phyloP scores from a whole-genome alignment of 371 early-diverging fungal species.

The Basidiobolus meristosporus region DNA sequence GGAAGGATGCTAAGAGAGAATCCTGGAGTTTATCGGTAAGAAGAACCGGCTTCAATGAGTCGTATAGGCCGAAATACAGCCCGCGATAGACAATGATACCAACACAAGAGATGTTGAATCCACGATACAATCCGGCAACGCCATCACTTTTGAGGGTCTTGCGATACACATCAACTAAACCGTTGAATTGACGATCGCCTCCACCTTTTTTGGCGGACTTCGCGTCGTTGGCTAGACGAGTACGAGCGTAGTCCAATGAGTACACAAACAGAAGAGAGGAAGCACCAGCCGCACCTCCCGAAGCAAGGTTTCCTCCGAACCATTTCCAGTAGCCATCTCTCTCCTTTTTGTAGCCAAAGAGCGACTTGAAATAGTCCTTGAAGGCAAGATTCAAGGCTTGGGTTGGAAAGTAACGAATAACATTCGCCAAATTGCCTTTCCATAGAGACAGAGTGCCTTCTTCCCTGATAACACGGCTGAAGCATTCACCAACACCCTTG shows the following conservation, averaged over 20 bases:
- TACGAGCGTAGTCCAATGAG: conserved; percentile 60
- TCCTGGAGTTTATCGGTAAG: conserved; percentile 34
- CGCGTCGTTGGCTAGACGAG: conserved; percentile 51
- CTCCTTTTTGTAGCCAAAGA: conserved; percentile 45
- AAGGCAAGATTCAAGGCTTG: conserved; percentile 67
- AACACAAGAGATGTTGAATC: conserved; percentile 64
- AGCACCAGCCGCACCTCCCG: conserved; percentile 64
- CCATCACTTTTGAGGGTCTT: no score
- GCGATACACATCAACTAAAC: conserved; percentile 49
- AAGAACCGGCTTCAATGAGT: conserved; percentile 41
- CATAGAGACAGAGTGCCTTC: conserved; percentile 40
- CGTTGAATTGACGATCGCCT: conserved; percentile 73
- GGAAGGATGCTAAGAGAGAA: conserved; percentile 40
- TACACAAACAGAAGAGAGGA: conserved; percentile 51
- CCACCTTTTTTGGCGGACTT: conserved; percentile 28
- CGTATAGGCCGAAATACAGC: conserved; percentile 68
- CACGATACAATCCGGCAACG: conserved; percentile 72
- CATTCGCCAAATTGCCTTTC: conserved; percentile 56
- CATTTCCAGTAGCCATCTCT: conserved; percentile 47
- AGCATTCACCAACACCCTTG: conserved; percentile 48
- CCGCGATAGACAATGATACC: conserved; percentile 79
- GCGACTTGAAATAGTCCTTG: conserved; percentile 59
- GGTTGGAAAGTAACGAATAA: conserved; percentile 65
- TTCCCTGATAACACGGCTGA: conserved; percentile 39
- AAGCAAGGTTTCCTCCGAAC: conserved; percentile 54